Evolutionary conservation across 2,329 filamentous ascomycete genomes (phyloP), one percentile per base, ranked within the genome.

Genomic region (Neocucurbitaria cava): DNA sequence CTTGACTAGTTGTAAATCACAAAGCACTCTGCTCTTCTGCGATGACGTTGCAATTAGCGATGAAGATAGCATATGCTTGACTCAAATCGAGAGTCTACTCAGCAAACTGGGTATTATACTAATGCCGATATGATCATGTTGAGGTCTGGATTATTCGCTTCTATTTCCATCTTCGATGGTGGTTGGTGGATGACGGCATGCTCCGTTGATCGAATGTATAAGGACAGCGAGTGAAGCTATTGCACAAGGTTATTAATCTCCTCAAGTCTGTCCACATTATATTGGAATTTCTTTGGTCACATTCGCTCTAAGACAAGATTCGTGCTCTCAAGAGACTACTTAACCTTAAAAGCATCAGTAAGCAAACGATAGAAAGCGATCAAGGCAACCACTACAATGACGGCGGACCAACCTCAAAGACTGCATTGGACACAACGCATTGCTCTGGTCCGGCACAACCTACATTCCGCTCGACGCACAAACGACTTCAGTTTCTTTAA

Each of bases 401-500:
- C 49, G 17, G 36, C 54, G 40, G 61, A 68, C 10, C 33, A 47
- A 10, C 65, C 52, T 64, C 66, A 75, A 43, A 73, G 72, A 50
- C 69, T 81, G 24, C 78, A 80, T 52, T 81, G 78, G 78, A 78
- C 72, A 17, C 78, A 81, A 64, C 73, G 78, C 6, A 65, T 81
- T 40, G 78, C 78, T 7, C 69, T 81, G 0, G 72, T 80, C 28
- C 66, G 77, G 42, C 78, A 80, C 57, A 80, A 78, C 35, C 71
- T 80, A 28, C 77, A 80, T 58, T 66, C 73, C 8, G 77, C 78
- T 15, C 73, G 76, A 53, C 69, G 75, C 20, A 80, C 76, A 38
- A 75, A 75, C 41, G 77, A 79, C 61, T 81, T 78, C 55, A 76
- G 71, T 43, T 81, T 81, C 68, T 81, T 81, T 74, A 80, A 79